Base-by-base conservation (phyloP, 2,329 filamentous ascomycete species). In the Zymoseptoria ardabiliae region DNA sequence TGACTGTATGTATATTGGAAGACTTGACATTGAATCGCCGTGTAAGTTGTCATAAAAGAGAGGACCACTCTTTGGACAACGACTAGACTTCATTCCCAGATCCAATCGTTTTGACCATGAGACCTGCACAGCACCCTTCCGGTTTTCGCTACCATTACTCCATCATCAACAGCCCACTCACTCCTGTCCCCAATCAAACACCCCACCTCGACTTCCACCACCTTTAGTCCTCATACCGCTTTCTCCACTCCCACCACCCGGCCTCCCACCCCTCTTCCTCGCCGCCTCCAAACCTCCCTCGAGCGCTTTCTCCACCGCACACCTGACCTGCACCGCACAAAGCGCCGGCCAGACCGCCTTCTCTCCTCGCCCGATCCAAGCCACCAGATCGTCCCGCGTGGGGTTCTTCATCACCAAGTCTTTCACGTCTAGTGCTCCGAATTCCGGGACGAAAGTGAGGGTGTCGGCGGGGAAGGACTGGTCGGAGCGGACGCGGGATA, bases 271-370 rank as follows among this genome's bases (percentile, higher is more conserved):
- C 20, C 53, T 57, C 11, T 53, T 53, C 61, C 90, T 79, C 0
- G 93, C 88, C 59, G 88, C 78, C 73, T 95, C 89, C 73, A 96
- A 97, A 0, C 90, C 89, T 53, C 86, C 79, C 72, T 97, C 92
- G 10, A 97, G 79, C 71, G 96, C 91, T 58, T 91, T 87, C 73
- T 97, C 93, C 7, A 97, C 82, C 4, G 87, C 88, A 73, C 90
- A 94, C 6, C 93, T 79, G 6, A 96, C 86, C 67, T 88, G 87
- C 62, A 97, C 75, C 13, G 91, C 90, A 30, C 86, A 86, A 2
- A 96, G 85, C 2, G 91, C 90, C 0, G 92, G 93, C 92, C 93
- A 97, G 0, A 96, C 91, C 65, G 89, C 92, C 62, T 86, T 79
- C 75, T 97, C 93, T 1, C 93, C 93, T 57, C 88, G 82, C 30